These are phyloP conservation scores for Vanrija pseudolonga DNA, from an alignment of 1,284 basidiomycete species.

Conservation along the genomic window DNA sequence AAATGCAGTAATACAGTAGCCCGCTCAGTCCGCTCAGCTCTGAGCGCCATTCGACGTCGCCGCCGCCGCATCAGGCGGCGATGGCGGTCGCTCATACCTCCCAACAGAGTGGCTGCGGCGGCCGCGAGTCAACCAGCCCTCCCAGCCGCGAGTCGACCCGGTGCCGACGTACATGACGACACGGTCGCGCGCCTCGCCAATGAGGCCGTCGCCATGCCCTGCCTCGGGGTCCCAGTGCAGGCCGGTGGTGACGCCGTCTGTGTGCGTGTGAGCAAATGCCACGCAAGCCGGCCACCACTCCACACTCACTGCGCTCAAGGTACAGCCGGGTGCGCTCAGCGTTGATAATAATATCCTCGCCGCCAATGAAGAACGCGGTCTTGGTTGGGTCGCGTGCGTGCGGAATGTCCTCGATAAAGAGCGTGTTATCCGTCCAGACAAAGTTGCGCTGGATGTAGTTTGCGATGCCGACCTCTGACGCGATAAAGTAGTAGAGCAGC, in stretches of 20 bases:
- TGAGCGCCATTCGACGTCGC: background rate
- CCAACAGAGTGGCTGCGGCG: conserved; percentile 29
- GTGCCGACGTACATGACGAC: conserved; percentile 64
- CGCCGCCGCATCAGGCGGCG: background rate
- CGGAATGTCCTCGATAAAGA: conserved; percentile 85
- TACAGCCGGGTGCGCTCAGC: conserved; percentile 71
- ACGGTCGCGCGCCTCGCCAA: conserved; percentile 57
- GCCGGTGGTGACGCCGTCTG: conserved; percentile 68
- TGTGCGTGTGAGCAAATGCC: background rate
- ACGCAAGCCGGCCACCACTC: conserved; percentile 1
- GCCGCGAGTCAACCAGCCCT: conserved; percentile 27
- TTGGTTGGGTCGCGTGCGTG: conserved; percentile 57
- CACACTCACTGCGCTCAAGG: conserved; percentile 53
- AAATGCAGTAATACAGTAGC: too few relatives aligned
- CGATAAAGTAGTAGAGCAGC: conserved; percentile 79
- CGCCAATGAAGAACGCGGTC: conserved; percentile 68
- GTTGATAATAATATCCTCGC: conserved; percentile 72
- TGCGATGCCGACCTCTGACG: conserved; percentile 76
- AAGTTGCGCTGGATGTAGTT: conserved; percentile 69
- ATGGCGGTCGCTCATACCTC: conserved; percentile 10
- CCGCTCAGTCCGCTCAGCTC: too few relatives aligned
- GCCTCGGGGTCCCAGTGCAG: conserved; percentile 64
- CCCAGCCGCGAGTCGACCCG: conserved; percentile 36
- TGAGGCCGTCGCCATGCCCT: conserved; percentile 68
- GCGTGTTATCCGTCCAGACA: conserved; percentile 75